Percentiles rank a stretch among this genome's conserved stretches.
phyloP scores from a whole-genome alignment of 2,329 filamentous ascomycete species.

The Penicillium sp. region DNA sequence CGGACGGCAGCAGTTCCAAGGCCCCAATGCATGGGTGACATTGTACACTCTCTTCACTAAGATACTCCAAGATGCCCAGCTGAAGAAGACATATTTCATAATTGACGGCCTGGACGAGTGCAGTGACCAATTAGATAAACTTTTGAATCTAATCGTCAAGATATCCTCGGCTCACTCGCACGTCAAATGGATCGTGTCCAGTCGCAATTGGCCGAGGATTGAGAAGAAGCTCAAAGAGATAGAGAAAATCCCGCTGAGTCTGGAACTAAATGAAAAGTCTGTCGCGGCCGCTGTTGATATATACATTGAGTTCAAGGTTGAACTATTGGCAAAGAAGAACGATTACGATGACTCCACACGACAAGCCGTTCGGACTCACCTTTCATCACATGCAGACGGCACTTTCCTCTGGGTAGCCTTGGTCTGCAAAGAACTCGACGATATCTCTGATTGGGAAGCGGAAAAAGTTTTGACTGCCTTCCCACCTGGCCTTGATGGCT shows the following conservation, averaged over 20 bases:
- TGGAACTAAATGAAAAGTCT: conserved; percentile 35
- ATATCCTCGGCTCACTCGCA: no score
- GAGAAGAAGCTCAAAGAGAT: not conserved
- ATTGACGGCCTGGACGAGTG: no score
- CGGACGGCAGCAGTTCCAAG: no score
- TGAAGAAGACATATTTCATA: no score
- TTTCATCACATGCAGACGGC: conserved; percentile 30
- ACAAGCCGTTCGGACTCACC: conserved; percentile 19
- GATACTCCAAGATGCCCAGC: no score
- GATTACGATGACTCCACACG: conserved; percentile 20
- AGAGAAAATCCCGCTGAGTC: not conserved
- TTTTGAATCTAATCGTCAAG: no score
- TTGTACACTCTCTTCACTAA: no score
- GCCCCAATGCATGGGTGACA: no score
- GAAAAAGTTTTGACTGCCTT: conserved; percentile 12
- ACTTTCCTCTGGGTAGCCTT: conserved; percentile 47
- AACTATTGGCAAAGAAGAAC: conserved; percentile 23
- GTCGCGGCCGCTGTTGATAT: conserved; percentile 31
- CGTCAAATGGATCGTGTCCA: conserved; percentile 7
- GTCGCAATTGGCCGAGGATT: conserved; percentile 2
- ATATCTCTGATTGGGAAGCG: not conserved
- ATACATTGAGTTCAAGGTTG: conserved; percentile 38
- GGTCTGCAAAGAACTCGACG: conserved; percentile 31
- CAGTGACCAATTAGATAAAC: no score
- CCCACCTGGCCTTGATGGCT: not conserved